Conservation (phyloP, 345 rosid species). For the Bruguiera parviflora region DNA sequence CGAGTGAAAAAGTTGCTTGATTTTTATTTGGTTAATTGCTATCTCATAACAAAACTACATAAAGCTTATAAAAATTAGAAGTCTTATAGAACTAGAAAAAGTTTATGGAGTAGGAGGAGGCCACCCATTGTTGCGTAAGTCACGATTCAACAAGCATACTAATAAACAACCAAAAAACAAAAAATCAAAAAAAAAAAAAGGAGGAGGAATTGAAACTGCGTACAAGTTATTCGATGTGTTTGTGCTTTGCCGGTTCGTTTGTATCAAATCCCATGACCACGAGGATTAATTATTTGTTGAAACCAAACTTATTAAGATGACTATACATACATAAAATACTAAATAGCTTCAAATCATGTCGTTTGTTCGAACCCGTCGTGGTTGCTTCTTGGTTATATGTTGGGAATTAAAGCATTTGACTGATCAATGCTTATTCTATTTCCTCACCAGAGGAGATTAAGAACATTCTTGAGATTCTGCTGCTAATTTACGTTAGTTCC, state of each 20-base stretch:
- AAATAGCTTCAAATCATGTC: slow-evolving; percentile 15
- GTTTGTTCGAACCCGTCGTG: slow-evolving; percentile 18
- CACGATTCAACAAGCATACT: too few relatives aligned
- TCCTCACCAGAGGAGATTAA: not conserved
- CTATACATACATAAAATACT: slow-evolving; percentile 2
- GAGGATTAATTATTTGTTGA: slow-evolving; percentile 22
- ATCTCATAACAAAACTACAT: too few relatives aligned
- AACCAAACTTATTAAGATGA: slow-evolving; percentile 18
- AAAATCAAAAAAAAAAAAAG: too few relatives aligned
- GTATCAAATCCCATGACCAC: slow-evolving; percentile 15
- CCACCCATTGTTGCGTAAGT: too few relatives aligned
- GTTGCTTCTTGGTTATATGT: slow-evolving; percentile 6
- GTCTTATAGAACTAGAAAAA: too few relatives aligned
- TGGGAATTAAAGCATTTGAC: slow-evolving; percentile 7
- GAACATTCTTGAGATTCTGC: not conserved
- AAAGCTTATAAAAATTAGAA: too few relatives aligned
- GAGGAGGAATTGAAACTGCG: too few relatives aligned
- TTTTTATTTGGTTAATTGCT: too few relatives aligned
- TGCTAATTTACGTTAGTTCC: not conserved
- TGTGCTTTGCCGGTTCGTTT: slow-evolving; percentile 2
- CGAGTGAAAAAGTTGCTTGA: too few relatives aligned
- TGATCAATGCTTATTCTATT: not conserved
- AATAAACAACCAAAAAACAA: too few relatives aligned
- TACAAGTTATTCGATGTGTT: too few relatives aligned
- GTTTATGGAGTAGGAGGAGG: too few relatives aligned